Evolutionary conservation across 257 asterid species (phyloP).

Genomic region (Jacaranda copaia): DNA sequence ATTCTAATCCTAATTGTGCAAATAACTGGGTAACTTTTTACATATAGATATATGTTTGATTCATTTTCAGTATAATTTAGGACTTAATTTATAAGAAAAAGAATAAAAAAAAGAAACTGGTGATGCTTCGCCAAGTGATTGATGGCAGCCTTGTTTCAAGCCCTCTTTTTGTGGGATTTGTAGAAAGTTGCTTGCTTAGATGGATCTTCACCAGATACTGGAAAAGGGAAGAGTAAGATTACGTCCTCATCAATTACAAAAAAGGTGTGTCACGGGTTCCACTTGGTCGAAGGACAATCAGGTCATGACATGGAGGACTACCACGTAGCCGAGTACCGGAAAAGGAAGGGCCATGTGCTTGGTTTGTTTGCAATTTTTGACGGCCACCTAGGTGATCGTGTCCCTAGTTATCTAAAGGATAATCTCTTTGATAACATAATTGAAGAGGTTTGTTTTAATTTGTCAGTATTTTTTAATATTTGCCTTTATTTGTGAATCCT

Average conservation of each 20-base stretch:
- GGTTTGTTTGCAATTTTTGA: conserved; percentile 85
- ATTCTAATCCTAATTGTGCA: not conserved
- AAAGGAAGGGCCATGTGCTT: conserved; percentile 60
- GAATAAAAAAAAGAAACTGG: not conserved
- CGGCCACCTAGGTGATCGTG: conserved; percentile 81
- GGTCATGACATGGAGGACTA: conserved; percentile 91
- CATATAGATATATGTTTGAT: too few species aligned
- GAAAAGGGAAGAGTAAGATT: conserved; percentile 70
- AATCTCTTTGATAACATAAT: conserved; percentile 76
- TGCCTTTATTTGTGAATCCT: conserved; percentile 20
- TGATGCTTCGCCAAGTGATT: not conserved
- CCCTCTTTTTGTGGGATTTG: conserved; percentile 33
- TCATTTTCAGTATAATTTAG: not conserved
- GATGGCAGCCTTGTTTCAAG: conserved; percentile 16
- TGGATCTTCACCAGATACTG: conserved; percentile 68
- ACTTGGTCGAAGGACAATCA: conserved; percentile 77
- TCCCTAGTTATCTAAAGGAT: conserved; percentile 70
- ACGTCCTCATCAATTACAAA: conserved; percentile 47
- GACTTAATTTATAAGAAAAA: not conserved
- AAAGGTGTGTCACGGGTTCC: conserved; percentile 68
- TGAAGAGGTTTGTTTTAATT: conserved; percentile 55
- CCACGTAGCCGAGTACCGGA: conserved; percentile 76
- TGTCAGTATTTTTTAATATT: not conserved
- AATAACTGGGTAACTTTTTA: not conserved
- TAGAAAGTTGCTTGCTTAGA: conserved; percentile 59